Percentiles rank a stretch among this genome's conserved stretches.
Evolutionary conservation across 148 eudicot species (phyloP).

Genomic region (Nepenthes mirabilis): DNA sequence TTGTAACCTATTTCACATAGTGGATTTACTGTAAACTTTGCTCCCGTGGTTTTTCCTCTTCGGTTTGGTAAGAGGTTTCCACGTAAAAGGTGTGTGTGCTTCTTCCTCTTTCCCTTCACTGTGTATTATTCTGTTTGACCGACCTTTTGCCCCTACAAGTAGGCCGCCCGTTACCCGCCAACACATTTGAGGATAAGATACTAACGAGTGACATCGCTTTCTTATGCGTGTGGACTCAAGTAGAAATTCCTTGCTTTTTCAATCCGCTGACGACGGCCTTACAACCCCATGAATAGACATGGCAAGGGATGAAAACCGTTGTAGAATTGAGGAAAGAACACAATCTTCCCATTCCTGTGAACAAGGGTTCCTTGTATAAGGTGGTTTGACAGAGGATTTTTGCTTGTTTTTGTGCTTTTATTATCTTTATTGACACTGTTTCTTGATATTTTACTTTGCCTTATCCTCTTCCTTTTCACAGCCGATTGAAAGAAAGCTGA

Average conservation of each 20-base stretch:
- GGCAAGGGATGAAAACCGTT: slow-evolving; percentile 95
- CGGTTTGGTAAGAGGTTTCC: no score
- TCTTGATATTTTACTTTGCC: neutral
- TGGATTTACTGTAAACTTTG: no score
- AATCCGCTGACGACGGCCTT: slow-evolving; percentile 87
- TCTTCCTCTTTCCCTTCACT: no score
- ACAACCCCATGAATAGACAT: slow-evolving; percentile 66
- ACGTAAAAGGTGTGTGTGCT: no score
- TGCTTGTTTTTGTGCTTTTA: neutral
- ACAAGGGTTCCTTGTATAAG: slow-evolving; percentile 82
- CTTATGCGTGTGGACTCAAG: slow-evolving; percentile 84
- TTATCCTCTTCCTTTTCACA: slow-evolving; percentile 9
- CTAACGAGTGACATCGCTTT: slow-evolving; percentile 85
- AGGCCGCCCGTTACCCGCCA: no score
- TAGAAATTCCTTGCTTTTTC: slow-evolving; percentile 70
- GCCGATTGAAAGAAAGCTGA: slow-evolving; percentile 70
- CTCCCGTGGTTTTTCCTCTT: no score
- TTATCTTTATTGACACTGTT: neutral
- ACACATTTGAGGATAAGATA: slow-evolving; percentile 95
- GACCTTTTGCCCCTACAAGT: no score
- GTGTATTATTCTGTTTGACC: no score
- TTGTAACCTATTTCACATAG: no score
- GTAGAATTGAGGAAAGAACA: slow-evolving; percentile 60
- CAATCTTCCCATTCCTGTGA: slow-evolving; percentile 56
- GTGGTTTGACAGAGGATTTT: slow-evolving; percentile 16